Evolutionary conservation across 495 filamentous ascomycete genomes (phyloP), one percentile per base, ranked within the genome.

Genomic region (Neurospora intermedia): DNA sequence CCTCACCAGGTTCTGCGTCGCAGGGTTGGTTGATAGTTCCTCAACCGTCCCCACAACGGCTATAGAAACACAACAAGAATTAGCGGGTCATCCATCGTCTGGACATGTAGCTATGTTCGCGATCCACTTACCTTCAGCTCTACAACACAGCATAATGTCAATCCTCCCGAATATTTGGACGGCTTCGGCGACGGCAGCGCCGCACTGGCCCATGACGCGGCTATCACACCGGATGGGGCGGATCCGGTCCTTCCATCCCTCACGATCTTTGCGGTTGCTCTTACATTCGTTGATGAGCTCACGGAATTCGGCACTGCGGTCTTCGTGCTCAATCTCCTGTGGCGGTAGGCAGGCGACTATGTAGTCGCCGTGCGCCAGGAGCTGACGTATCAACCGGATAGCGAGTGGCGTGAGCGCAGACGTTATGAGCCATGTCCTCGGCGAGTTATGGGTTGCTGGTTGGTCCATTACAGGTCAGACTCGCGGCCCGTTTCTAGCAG

Each of bases 21-120:
- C 87, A 8, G 87, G 84, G n/a, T 87, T 88, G 40, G 91, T 90
- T 6, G 89, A 89, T 35, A 98, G 86, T 81, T 99, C 96, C 80
- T 99, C 96, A 15, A 99, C 91, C 15, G 94, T 92, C 73, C 96
- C 96, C 43, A 98, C 87, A 35, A 97, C 87, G 70, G 93, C 93
- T 94, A 72, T 11, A 66, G 27, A 66, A 74, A 76, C 1, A 70
- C 54, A 43, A 35, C 6, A 35, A 43, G 11, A 5, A 48, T 38
- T 11, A 45, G 66, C 69, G 43, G 46, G 27, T 35, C 38, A 11
- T 70, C 59, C 38, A 11, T 70, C n/a, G 69, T 71, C 11, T 54
- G 27, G 5, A 41, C 16, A 23, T 31, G 16, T 69, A n/a, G 7
- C 38, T 43, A 39, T 6, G 11, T 46, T 35, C 48, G 20, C 48